Conservation (phyloP, 2,329 filamentous ascomycete genomes). For the Delphinella strobiligena region DNA sequence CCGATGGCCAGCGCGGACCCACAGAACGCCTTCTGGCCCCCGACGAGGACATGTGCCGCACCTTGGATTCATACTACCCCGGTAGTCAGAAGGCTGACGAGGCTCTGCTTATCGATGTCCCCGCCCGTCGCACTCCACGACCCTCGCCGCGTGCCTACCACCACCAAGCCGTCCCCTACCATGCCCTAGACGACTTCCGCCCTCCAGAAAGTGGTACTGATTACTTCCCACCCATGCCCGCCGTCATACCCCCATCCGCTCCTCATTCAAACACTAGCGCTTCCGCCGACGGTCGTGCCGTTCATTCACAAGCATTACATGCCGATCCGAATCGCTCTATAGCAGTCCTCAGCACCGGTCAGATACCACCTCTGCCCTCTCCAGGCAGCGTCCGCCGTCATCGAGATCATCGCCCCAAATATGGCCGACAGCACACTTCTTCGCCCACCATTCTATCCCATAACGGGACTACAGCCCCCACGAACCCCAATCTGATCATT, state of each 20-base stretch:
- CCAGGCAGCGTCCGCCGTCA: constrained; percentile 52
- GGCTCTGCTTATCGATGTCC: constrained; percentile 81
- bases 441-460: constrained; percentile 60
- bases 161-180: constrained; percentile 37
- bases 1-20: constrained; percentile 14
- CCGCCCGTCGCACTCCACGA: constrained; percentile 61
- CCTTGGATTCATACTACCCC: constrained; percentile 72
- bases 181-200: constrained; percentile 48
- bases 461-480: constrained; percentile 14
- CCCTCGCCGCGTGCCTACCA: constrained; percentile 57
- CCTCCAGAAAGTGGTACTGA: constrained; percentile 61
- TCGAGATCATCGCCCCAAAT: constrained; percentile 40
- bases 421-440: constrained; percentile 62
- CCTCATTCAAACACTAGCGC: constrained; percentile 20
- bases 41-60: constrained; percentile 69
- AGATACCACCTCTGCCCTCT: constrained; percentile 69
- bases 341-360: constrained; percentile 67
- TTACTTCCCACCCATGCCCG: constrained; percentile 68
- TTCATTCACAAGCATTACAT: constrained; percentile 21
- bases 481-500: constrained; percentile 26
- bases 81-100: constrained; percentile 81
- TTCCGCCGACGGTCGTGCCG: constrained; percentile 22
- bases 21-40: constrained; percentile 63
- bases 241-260: constrained; percentile 29
- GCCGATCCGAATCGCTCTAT: constrained; percentile 53